Evolutionary conservation across 2,329 filamentous ascomycete species (phyloP), one percentile per base, ranked within the genome.

Genomic region (Colletotrichum coccodes): DNA sequence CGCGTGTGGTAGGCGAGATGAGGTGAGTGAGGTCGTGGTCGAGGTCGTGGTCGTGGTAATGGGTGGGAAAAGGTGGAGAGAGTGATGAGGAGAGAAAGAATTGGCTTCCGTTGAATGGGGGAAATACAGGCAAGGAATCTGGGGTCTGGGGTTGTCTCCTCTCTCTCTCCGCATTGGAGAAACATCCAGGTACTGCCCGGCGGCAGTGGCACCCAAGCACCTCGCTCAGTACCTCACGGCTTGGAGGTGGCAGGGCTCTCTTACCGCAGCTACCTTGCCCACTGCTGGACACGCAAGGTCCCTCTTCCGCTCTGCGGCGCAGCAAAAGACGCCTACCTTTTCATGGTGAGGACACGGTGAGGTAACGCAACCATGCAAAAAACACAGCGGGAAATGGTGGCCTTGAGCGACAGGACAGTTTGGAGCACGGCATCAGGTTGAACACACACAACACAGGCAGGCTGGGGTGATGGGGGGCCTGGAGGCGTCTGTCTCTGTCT

Each of bases 151-250:
- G 73, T 72, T 75, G 73, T 76, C 79, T 80, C 79, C 79, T 79
- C 79, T 75, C 79, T 75, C 73, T 76, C 79, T 80, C 79, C 79
- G 79, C 79, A 81, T 80, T 79, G 77, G 76, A 80, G 78, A 79
- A 79, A 72, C 47, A 49, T 40, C 57, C 40, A 32, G 50, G 49
- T 52, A 38, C 36, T 38, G 12, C 36, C 12, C 12, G 36, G 18
- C 42, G 21, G 42, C 42, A 46, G 42, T 11, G 21, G n/a, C 42
- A n/a, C n/a, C n/a, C n/a, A n/a, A 46, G 23, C 46, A 49, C 40
- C 40, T 44, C 12, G 42, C n/a, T n/a, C n/a, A n/a, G n/a, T n/a
- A n/a, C n/a, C n/a, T n/a, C n/a, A n/a, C n/a, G n/a, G n/a, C n/a
- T n/a, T n/a, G n/a, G n/a, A n/a, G n/a, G 42, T n/a, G 8, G n/a